Percentiles rank a stretch among this genome's conserved stretches.
phyloP scores from a whole-genome alignment of 192 early-diverging fungal species.

The Diversispora eburnea region DNA sequence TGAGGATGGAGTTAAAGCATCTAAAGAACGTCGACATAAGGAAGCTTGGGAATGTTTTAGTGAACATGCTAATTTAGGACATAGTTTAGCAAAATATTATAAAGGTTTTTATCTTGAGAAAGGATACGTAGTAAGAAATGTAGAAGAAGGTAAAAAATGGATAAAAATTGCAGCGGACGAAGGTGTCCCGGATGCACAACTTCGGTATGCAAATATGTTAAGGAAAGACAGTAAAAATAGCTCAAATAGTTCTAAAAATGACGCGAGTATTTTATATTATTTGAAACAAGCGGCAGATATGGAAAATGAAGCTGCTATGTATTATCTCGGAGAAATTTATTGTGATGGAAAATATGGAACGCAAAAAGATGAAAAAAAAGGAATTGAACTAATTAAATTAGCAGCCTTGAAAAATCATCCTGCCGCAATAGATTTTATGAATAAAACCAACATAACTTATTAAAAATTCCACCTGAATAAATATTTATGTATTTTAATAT shows the following conservation, averaged over 20 bases:
- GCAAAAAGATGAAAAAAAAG: neutral
- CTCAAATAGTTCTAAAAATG: neutral
- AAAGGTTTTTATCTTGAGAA: conserved; percentile 17
- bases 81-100: conserved; percentile 22
- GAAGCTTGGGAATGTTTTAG: conserved; percentile 20
- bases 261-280: neutral
- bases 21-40: neutral
- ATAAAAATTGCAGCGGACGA: conserved; percentile 20
- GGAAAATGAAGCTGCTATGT: neutral
- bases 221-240: neutral
- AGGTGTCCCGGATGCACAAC: conserved; percentile 19
- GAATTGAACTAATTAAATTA: neutral
- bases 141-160: neutral
- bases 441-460: no score
- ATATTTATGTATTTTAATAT: no score
- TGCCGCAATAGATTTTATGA: neutral
- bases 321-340: conserved; percentile 8
- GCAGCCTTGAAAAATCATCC: conserved; percentile 21
- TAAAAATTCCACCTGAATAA: no score
- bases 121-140: neutral
- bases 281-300: conserved; percentile 2
- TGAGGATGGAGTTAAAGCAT: conserved; percentile 13
- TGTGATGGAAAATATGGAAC: conserved; percentile 10
- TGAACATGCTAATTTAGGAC: conserved; percentile 5
- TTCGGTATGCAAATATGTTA: conserved; percentile 14